Evolutionary conservation across 225 moss, liverwort and hornwort genomes (phyloP), one percentile per base, ranked within the genome.

Genomic region (Marchantia paleacea): DNA sequence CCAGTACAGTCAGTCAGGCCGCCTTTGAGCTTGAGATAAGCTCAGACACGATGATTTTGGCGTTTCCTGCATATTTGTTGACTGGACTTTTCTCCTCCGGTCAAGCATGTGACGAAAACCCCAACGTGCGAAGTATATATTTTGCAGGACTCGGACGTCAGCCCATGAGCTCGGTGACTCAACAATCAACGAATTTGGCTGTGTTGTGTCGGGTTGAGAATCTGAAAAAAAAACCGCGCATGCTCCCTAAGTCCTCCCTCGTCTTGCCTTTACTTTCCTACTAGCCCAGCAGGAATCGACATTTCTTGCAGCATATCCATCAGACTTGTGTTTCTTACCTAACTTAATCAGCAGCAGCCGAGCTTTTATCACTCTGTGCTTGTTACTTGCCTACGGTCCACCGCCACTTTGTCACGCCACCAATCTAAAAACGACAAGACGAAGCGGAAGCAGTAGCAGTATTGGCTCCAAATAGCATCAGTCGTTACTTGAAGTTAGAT

Each of bases 161-260:
- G 72, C 72, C 72, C 72, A 72, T 51, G 72, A 72, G 72, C 72
- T 24, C 48, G 39, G 12, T 70, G 69, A 70, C 29, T 55, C 74
- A 31, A 52, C 24, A 7, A 74, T 74, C 74, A 25, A 28, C 25
- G 24, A 52, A 74, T 54, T 74, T 74, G 74, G 74, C 74, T 74
- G 12, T 13, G 52, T 74, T 74, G 74, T 74, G 74, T 74, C 74
- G 74, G 74, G 4, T 28, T 52, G 28, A 55, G 74, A 74, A 54
- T 52, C 55, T 25, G 52, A 74, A 7, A 3, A 8, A 29, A 25
- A 16, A 73, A 1, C 49, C 30, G 39, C 39, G 2, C 39, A 39
- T 16, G 18, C 12, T 53, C 19, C 24, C 73, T 47, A 47, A 19
- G 39, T 73, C 13, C 51, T 52, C 11, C 28, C 25, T 52, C 52